A percentile compares a stretch with the other conserved stretches of the same genome.
phyloP scores from a whole-genome alignment of 306 rosid species.

The Quillaja saponaria region DNA sequence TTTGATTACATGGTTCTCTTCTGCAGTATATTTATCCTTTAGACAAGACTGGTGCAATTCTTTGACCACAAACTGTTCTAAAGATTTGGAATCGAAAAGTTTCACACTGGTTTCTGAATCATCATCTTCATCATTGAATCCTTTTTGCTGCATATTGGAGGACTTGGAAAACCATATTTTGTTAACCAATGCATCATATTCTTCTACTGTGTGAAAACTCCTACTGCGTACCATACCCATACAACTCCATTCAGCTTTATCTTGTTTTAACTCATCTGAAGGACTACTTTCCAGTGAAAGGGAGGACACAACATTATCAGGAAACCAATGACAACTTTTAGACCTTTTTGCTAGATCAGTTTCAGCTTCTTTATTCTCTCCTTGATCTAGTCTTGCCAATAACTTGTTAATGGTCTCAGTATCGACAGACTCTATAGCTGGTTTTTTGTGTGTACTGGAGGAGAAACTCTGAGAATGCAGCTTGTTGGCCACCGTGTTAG shows the following conservation, averaged over 20 bases:
- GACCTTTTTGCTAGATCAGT: conserved; percentile 29
- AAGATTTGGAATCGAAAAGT: conserved; percentile 18
- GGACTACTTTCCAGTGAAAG: conserved; percentile 23
- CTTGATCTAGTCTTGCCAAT: conserved; percentile 5
- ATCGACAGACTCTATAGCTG: conserved; percentile 17
- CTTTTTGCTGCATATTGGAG: conserved; percentile 16
- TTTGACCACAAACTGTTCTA: conserved; percentile 19
- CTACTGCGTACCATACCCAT: conserved; percentile 22
- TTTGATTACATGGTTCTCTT: not conserved
- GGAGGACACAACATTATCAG: conserved; percentile 26
- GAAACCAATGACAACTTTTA: conserved; percentile 43
- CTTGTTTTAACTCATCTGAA: conserved; percentile 27
- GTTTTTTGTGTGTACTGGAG: conserved; percentile 30
- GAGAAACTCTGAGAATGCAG: conserved; percentile 35
- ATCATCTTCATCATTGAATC: conserved; percentile 23
- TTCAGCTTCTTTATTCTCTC: conserved; percentile 27
- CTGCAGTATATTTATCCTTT: conserved; percentile 4
- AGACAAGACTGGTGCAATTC: conserved; percentile 23
- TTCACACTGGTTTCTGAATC: conserved; percentile 22
- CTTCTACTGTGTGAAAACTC: conserved; percentile 57
- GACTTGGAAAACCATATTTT: conserved; percentile 23
- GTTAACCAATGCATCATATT: conserved; percentile 39
- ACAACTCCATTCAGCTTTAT: conserved; percentile 20
- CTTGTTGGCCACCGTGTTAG: conserved; percentile 33
- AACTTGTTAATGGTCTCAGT: conserved; percentile 33